Conservation (phyloP, 805 yeast species). For the Wickerhamiella azymoides region DNA sequence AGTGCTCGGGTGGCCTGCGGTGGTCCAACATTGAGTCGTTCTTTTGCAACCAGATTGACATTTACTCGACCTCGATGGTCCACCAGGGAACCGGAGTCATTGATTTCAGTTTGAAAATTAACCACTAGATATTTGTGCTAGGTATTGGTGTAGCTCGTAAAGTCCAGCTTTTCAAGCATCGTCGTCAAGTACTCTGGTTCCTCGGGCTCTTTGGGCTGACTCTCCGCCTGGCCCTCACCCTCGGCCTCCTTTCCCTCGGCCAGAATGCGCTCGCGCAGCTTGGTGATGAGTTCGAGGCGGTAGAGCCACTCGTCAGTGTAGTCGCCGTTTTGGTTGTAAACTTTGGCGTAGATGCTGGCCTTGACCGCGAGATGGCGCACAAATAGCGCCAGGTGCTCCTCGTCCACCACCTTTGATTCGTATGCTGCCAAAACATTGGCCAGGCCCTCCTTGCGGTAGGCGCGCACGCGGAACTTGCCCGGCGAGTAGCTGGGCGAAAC, state of each 20-base stretch:
- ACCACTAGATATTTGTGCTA: conserved; percentile 25
- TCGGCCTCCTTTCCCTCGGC: neutral
- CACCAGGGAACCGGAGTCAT: conserved; percentile 82
- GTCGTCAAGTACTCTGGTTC: conserved; percentile 2
- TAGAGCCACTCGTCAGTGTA: conserved; percentile 55
- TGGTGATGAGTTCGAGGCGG: conserved; percentile 42
- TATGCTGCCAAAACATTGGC: conserved; percentile 67
- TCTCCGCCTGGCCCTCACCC: neutral
- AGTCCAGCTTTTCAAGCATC: conserved; percentile 16
- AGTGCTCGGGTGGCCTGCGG: conserved; percentile 86
- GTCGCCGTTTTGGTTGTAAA: conserved; percentile 52
- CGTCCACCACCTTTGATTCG: conserved; percentile 57
- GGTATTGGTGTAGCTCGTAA: conserved; percentile 8
- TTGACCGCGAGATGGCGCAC: conserved; percentile 52
- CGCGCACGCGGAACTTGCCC: conserved; percentile 42
- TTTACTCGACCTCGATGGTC: conserved; percentile 79
- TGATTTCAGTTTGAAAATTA: conserved; percentile 74
- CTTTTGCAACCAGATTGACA: conserved; percentile 68
- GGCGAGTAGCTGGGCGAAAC: conserved; percentile 38
- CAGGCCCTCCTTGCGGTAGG: conserved; percentile 50
- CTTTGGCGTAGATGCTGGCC: conserved; percentile 58
- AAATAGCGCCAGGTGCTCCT: conserved; percentile 43
- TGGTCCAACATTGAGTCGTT: conserved; percentile 48
- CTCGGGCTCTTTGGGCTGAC: neutral
- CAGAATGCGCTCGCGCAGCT: conserved; percentile 25